Evolutionary conservation across 208 protist species (phyloP).

Genomic region (Trypanosomatidae sp.): DNA sequence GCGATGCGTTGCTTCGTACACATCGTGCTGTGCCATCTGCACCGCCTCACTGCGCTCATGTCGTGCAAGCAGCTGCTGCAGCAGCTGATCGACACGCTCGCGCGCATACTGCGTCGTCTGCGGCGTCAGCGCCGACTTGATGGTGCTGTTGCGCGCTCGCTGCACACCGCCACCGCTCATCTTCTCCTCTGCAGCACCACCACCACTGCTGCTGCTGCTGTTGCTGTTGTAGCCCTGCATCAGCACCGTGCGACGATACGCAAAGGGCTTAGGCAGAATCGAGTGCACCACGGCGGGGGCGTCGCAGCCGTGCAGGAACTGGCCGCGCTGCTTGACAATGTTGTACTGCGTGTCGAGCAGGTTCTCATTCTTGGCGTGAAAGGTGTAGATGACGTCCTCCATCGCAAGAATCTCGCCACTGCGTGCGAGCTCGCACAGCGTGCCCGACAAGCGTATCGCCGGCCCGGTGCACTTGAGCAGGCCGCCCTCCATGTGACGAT

Average conservation of each 20-base stretch:
- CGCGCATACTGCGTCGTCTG: conserved; percentile 19
- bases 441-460: conserved; percentile 50
- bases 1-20: conserved; percentile 8
- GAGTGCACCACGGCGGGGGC: conserved; percentile 59
- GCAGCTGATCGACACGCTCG: conserved; percentile 36
- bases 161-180: too few relatives aligned
- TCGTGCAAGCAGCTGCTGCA: conserved; percentile 35
- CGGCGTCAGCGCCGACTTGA: conserved; percentile 18
- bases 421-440: conserved; percentile 47
- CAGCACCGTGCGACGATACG: conserved; percentile 39
- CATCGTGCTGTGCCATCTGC: conserved; percentile 44
- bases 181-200: too few relatives aligned
- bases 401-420: conserved; percentile 64
- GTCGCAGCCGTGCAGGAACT: conserved; percentile 26
- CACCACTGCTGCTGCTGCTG: too few relatives aligned
- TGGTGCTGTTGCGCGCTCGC: conserved; percentile 11
- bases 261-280: conserved; percentile 56
- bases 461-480: conserved; percentile 53
- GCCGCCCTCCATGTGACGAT: conserved; percentile 30
- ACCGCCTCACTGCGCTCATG: conserved; percentile 40
- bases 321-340: conserved; percentile 35
- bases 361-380: conserved; percentile 54
- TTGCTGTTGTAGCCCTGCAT: conserved; percentile 7
- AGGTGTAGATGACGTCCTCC: conserved; percentile 54
- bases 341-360: conserved; percentile 68